A percentile compares a stretch with the other conserved stretches of the same genome.
These are phyloP conservation scores for Exophiala alcalophila DNA, from an alignment of 2,329 filamentous ascomycete species.

Conservation along the genomic window DNA sequence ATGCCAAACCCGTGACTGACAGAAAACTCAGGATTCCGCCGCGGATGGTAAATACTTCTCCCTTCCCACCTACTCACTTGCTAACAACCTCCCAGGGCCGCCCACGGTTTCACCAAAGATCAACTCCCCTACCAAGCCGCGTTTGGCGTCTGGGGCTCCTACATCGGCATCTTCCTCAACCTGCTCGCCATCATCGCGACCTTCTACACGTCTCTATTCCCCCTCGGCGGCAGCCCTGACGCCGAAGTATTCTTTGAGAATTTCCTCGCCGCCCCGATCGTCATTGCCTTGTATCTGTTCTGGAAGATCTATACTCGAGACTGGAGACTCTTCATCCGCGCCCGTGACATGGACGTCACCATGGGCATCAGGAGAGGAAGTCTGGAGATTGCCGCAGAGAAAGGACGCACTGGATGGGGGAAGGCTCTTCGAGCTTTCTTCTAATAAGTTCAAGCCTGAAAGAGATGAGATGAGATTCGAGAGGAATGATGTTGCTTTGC, in stretches of 20 bases:
- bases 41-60: conserved; percentile 11
- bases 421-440: conserved; percentile 17
- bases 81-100: conserved; percentile 54
- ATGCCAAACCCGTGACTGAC: conserved; percentile 42
- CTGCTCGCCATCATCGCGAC: conserved; percentile 72
- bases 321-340: conserved; percentile 22
- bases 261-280: conserved; percentile 49
- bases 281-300: conserved; percentile 41
- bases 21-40: conserved; percentile 57
- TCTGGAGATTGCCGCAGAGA: conserved; percentile 16
- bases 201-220: conserved; percentile 84
- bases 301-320: conserved; percentile 37
- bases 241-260: conserved; percentile 46
- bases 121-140: conserved; percentile 81
- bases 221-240: conserved; percentile 51
- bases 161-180: conserved; percentile 75
- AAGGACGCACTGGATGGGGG: conserved; percentile 8
- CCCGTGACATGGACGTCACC: conserved; percentile 25
- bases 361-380: conserved; percentile 22
- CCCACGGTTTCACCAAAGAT: conserved; percentile 72
- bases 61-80: no score
- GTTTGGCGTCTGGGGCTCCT: conserved; percentile 75
- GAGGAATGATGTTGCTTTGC: no score
- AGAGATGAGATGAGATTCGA: neutral
- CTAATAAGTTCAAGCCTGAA: neutral